phyloP scores from a whole-genome alignment of 352 stramenopile genomes.

The Globisporangium takayamanum region DNA sequence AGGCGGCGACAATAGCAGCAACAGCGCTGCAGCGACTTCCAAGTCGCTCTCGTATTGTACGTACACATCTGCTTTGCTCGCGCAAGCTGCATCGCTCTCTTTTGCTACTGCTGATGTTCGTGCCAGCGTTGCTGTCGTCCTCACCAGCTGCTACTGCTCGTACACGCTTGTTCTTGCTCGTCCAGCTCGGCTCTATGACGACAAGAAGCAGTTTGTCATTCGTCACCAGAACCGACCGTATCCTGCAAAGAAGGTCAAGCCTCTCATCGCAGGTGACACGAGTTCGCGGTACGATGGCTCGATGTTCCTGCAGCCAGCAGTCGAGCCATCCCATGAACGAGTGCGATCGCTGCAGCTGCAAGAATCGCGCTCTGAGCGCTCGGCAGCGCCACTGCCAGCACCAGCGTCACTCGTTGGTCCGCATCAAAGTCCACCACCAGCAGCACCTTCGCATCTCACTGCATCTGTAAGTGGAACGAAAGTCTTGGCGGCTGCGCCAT shows the following conservation, averaged over 20 bases:
- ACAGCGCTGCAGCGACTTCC: constrained; percentile 10
- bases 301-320: constrained; percentile 48
- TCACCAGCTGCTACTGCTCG: background rate
- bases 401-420: background rate
- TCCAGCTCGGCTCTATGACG: constrained; percentile 65
- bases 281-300: constrained; percentile 41
- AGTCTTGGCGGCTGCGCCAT: constrained; percentile 15
- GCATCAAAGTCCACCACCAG: background rate
- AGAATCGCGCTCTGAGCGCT: background rate
- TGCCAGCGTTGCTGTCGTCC: background rate
- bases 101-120: background rate
- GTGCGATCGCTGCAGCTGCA: constrained; percentile 19
- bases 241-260: constrained; percentile 29
- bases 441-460: background rate
- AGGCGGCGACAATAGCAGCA: constrained; percentile 8
- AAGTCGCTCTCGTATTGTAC: constrained; percentile 77
- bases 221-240: constrained; percentile 34
- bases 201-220: constrained; percentile 76
- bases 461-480: constrained; percentile 1
- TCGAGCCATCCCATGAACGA: constrained; percentile 30
- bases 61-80: background rate
- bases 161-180: background rate
- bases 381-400: background rate
- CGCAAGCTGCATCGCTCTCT: background rate
- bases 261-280: constrained; percentile 31